Evolutionary conservation across 2,329 filamentous ascomycete species (phyloP).

Genomic region (Ophiostoma australiae): DNA sequence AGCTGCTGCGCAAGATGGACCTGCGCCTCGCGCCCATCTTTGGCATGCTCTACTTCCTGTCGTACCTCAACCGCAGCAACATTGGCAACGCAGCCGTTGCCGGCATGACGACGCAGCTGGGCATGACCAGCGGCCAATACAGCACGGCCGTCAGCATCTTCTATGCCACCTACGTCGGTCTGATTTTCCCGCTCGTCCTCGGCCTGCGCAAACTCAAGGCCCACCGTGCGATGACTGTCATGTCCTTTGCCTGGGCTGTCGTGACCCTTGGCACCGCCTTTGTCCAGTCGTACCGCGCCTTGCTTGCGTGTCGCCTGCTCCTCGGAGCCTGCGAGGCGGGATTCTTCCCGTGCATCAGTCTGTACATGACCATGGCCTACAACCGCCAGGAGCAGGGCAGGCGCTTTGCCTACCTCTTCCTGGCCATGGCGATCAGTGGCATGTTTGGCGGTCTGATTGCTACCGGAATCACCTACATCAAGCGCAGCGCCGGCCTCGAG

Average conservation of each 20-base stretch:
- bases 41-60: constrained; percentile 54
- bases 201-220: not conserved
- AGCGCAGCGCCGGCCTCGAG: not conserved
- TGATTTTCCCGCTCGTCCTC: not conserved
- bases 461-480: not conserved
- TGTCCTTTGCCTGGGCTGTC: not conserved
- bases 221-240: not conserved
- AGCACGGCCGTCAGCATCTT: not conserved
- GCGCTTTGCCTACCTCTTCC: not conserved
- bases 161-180: not conserved
- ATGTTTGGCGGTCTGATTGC: not conserved
- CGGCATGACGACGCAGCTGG: constrained; percentile 50
- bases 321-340: not conserved
- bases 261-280: not conserved
- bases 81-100: constrained; percentile 17
- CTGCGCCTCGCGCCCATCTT: not conserved
- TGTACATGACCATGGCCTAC: not conserved
- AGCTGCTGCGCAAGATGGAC: not conserved
- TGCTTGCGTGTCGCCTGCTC: not conserved
- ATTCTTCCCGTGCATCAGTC: not conserved
- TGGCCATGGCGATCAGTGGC: not conserved
- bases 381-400: not conserved
- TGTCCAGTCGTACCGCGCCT: not conserved
- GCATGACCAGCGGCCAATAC: constrained; percentile 41
- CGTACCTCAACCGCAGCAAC: constrained; percentile 56